Conservation (phyloP, 2,329 filamentous ascomycete species). For the Fusarium luffae region DNA sequence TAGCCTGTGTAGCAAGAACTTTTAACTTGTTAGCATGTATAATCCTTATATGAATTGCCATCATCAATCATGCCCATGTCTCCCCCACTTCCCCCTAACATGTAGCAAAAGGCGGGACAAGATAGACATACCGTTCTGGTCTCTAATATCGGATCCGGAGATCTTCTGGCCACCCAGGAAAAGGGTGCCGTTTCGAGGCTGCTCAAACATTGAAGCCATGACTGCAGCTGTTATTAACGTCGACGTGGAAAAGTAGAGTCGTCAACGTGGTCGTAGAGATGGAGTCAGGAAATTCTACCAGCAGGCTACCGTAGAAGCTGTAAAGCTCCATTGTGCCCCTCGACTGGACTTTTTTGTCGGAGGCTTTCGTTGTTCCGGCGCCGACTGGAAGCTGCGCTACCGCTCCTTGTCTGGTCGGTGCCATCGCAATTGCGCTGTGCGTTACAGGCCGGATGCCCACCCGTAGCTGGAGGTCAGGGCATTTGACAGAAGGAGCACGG, state of each 20-base stretch:
- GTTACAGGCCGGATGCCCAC: conserved; percentile 5
- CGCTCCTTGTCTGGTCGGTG: background rate
- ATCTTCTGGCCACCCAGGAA: conserved; percentile 99
- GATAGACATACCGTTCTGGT: conserved; percentile 81
- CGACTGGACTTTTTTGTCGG: conserved; percentile 47
- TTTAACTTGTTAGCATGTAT: conserved; percentile 34
- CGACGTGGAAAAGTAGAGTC: conserved; percentile 40
- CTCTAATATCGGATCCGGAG: conserved; percentile 93
- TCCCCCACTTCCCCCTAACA: conserved; percentile 45
- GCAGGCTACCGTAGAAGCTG: conserved; percentile 46
- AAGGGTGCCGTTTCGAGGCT: conserved; percentile 92
- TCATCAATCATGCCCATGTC: conserved; percentile 32
- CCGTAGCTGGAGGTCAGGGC: conserved; percentile 20
- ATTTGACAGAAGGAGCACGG: conserved; percentile 40
- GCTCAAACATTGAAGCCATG: conserved; percentile 97
- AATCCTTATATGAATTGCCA: conserved; percentile 23
- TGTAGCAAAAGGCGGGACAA: conserved; percentile 39
- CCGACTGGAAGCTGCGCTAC: conserved; percentile 25
- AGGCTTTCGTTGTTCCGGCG: conserved; percentile 44
- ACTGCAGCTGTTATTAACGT: conserved; percentile 45
- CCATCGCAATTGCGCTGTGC: conserved; percentile 2
- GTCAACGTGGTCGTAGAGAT: conserved; percentile 45
- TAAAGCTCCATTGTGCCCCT: conserved; percentile 45
- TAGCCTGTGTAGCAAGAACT: conserved; percentile 96
- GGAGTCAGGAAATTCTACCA: conserved; percentile 48